phyloP scores from a whole-genome alignment of 2,329 filamentous ascomycete species.

The Xylariaceae sp. region DNA sequence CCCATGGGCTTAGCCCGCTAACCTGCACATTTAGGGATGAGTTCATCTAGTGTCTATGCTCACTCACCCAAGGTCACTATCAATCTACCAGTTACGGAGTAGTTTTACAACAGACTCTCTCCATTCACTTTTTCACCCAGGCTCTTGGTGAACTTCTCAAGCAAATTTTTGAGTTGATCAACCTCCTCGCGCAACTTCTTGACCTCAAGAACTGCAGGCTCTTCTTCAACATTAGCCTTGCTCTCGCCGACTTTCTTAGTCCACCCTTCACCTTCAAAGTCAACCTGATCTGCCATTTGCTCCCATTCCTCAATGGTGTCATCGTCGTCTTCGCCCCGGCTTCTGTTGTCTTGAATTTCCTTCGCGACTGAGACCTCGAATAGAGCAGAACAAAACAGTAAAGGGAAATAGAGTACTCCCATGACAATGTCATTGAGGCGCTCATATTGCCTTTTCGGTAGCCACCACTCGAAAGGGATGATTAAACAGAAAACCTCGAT shows the following conservation, averaged over 20 bases:
- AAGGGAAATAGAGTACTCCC: constrained; percentile 77
- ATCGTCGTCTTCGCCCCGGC: constrained; percentile 81
- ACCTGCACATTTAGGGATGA: too few species aligned
- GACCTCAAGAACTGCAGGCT: constrained; percentile 70
- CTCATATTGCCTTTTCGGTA: constrained; percentile 69
- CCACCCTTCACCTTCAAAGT: constrained; percentile 85
- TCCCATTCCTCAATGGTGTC: constrained; percentile 92
- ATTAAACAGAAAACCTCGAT: constrained; percentile 79
- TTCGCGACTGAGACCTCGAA: constrained; percentile 64
- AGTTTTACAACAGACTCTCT: constrained; percentile 18
- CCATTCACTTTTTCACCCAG: constrained; percentile 16
- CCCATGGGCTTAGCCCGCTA: too few species aligned
- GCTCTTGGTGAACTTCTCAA: constrained; percentile 30
- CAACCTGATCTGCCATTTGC: constrained; percentile 65
- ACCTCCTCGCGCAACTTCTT: constrained; percentile 56
- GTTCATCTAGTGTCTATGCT: neutral
- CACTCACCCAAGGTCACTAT: neutral
- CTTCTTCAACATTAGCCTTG: constrained; percentile 77
- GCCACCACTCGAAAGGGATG: constrained; percentile 92
- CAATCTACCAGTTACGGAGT: too few species aligned
- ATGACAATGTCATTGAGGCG: constrained; percentile 85
- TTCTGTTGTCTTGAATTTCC: constrained; percentile 68
- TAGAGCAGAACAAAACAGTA: constrained; percentile 73
- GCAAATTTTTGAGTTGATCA: constrained; percentile 50
- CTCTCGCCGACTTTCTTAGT: constrained; percentile 70